Conservation (phyloP, 2,329 filamentous ascomycete species). For the Fusarium sulawesiense region DNA sequence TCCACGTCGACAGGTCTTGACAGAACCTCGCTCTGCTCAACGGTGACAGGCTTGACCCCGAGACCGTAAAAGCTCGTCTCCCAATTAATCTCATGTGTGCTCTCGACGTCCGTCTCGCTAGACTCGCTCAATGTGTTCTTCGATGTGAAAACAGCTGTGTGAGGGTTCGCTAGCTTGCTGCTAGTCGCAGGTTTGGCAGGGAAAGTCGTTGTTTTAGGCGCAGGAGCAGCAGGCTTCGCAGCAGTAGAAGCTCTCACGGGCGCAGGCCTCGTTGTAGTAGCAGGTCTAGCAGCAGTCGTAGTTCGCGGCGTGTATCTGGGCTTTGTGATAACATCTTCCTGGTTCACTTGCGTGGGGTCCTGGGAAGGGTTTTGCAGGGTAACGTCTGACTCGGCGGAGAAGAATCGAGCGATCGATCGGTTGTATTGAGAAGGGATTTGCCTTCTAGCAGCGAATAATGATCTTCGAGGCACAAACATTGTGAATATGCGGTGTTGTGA, state of each 20-base stretch:
- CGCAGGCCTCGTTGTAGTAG: slow-evolving; percentile 2
- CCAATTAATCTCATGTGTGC: slow-evolving; percentile 72
- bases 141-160: slow-evolving; percentile 11
- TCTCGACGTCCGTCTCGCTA: slow-evolving; percentile 21
- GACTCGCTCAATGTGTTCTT: slow-evolving; percentile 24
- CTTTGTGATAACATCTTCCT: slow-evolving; percentile 22
- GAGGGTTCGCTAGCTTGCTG: slow-evolving; percentile 18
- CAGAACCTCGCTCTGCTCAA: slow-evolving; percentile 76
- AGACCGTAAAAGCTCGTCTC: slow-evolving; percentile 85
- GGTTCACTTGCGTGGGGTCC: slow-evolving; percentile 24
- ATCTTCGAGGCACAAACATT: slow-evolving; percentile 47
- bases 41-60: slow-evolving; percentile 74
- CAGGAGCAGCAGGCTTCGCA: background rate
- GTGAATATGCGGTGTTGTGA: background rate
- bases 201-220: background rate
- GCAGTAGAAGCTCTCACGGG: background rate
- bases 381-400: slow-evolving; percentile 37
- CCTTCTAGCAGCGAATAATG: slow-evolving; percentile 38
- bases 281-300: background rate
- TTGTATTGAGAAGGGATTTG: slow-evolving; percentile 16
- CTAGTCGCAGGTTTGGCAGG: background rate
- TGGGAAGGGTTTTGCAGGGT: slow-evolving; percentile 31
- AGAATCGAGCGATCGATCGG: slow-evolving; percentile 40
- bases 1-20: slow-evolving; percentile 73
- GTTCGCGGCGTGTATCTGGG: slow-evolving; percentile 1